Conservation (phyloP, 2,329 filamentous ascomycete species). For the Coniella vitis region DNA sequence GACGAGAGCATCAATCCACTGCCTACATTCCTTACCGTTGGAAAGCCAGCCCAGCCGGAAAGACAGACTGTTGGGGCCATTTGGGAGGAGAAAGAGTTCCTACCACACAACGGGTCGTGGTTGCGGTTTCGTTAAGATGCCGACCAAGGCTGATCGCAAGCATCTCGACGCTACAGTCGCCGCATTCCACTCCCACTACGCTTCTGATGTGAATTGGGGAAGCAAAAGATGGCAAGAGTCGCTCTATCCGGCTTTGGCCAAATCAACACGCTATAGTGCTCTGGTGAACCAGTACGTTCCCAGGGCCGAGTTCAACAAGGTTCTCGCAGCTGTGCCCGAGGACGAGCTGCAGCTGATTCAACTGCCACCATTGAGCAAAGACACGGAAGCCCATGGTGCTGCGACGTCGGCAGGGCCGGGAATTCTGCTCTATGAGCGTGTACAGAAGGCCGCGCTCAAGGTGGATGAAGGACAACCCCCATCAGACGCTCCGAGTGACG, state of each 20-base stretch:
- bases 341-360: conserved; percentile 14
- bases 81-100: neutral
- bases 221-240: conserved; percentile 22
- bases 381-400: neutral
- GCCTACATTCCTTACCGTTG: too few species aligned
- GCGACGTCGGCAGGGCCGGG: neutral
- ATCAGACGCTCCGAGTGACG: neutral
- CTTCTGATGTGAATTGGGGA: conserved; percentile 17
- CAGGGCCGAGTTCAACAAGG: conserved; percentile 10
- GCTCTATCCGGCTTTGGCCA: conserved; percentile 21
- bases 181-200: conserved; percentile 22
- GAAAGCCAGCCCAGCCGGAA: too few species aligned
- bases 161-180: conserved; percentile 10
- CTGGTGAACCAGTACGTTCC: conserved; percentile 22
- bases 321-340: conserved; percentile 15
- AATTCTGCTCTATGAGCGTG: conserved; percentile 1
- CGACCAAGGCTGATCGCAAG: conserved; percentile 13
- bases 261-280: conserved; percentile 23
- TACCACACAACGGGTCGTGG: neutral
- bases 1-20: too few species aligned
- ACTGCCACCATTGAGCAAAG: conserved; percentile 14
- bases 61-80: too few species aligned
- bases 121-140: too few species aligned
- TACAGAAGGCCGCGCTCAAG: neutral
- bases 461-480: neutral